These are phyloP conservation scores for Pichia exigua DNA, from an alignment of 805 yeast genomes.

Conservation along the genomic window DNA sequence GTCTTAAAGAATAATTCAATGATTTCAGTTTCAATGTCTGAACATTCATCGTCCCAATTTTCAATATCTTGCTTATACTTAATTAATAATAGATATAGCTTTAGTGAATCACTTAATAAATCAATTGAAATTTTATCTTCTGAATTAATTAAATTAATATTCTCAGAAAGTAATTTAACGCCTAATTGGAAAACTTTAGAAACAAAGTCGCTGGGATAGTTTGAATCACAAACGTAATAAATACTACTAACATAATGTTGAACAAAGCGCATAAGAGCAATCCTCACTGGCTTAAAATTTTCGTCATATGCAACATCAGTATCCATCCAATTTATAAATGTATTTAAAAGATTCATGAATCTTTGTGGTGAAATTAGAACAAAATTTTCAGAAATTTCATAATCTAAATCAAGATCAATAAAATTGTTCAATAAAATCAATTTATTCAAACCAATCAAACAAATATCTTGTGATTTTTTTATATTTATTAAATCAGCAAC, in stretches of 20 bases:
- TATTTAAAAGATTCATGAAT: slow-evolving; percentile 50
- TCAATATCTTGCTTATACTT: slow-evolving; percentile 25
- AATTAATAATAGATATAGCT: slow-evolving; percentile 30
- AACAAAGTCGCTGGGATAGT: slow-evolving; percentile 24
- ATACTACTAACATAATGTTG: slow-evolving; percentile 24
- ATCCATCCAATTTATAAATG: slow-evolving; percentile 51
- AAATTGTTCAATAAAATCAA: slow-evolving; percentile 40
- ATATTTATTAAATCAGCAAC: slow-evolving; percentile 61
- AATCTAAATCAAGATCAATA: slow-evolving; percentile 30
- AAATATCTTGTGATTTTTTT: slow-evolving; percentile 32
- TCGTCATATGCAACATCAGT: slow-evolving; percentile 53
- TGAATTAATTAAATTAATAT: slow-evolving; percentile 32
- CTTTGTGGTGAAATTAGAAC: slow-evolving; percentile 57
- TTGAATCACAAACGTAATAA: slow-evolving; percentile 22
- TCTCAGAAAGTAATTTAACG: slow-evolving; percentile 34
- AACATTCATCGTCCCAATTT: slow-evolving; percentile 28
- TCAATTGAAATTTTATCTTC: slow-evolving; percentile 25
- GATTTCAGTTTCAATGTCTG: slow-evolving; percentile 34
- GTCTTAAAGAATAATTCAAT: slow-evolving; percentile 32
- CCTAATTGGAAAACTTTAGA: slow-evolving; percentile 32
- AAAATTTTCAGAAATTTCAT: slow-evolving; percentile 17
- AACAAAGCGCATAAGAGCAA: slow-evolving; percentile 41
- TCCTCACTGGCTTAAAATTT: slow-evolving; percentile 43
- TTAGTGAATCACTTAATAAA: slow-evolving; percentile 40
- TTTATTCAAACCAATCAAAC: slow-evolving; percentile 36